These are phyloP conservation scores for Solanum etuberosum DNA, from an alignment of 257 asterid genomes.

Conservation along the genomic window DNA sequence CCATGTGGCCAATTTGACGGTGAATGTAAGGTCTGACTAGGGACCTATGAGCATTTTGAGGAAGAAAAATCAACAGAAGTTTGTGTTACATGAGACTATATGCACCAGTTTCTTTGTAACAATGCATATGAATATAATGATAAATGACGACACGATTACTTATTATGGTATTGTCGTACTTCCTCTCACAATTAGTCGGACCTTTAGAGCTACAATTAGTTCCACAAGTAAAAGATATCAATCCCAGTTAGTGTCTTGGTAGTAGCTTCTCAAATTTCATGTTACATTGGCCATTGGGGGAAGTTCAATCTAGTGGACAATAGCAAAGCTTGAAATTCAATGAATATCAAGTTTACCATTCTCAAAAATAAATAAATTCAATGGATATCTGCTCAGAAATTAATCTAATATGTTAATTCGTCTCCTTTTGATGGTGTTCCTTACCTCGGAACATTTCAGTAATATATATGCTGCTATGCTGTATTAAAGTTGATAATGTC, in stretches of 20 bases:
- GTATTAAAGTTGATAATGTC: background rate
- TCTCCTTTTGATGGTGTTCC: background rate
- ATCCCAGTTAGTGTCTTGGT: background rate
- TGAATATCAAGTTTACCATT: background rate
- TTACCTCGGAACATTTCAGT: background rate
- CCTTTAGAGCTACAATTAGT: background rate
- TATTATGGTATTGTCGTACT: background rate
- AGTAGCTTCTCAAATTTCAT: background rate
- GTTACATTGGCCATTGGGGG: background rate
- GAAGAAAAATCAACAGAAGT: background rate
- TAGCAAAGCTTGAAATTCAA: background rate
- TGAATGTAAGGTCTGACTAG: background rate
- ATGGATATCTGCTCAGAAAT: background rate
- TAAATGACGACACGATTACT: background rate
- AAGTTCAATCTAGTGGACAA: background rate
- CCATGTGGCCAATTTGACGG: background rate
- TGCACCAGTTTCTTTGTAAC: background rate
- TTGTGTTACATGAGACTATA: background rate
- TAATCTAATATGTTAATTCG: background rate
- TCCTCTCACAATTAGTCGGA: background rate
- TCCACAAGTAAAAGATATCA: background rate
- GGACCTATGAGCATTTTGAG: background rate
- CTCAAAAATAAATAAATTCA: background rate
- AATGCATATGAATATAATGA: background rate
- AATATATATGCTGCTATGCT: background rate